Conservation (phyloP, 345 rosid species). For the Aurinia saxatilis region DNA sequence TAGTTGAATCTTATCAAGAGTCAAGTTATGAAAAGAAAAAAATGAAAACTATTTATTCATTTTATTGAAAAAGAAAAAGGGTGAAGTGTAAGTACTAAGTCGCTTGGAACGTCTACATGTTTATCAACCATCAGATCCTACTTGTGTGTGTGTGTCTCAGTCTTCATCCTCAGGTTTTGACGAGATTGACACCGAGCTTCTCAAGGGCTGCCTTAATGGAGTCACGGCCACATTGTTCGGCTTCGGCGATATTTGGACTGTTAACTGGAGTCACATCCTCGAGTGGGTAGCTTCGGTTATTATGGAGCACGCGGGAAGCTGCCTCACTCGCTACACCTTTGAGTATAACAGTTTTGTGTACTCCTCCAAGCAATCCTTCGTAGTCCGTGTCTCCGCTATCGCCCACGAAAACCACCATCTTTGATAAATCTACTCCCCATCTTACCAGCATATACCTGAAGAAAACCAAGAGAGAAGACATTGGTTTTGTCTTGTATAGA, state of each 20-base stretch:
- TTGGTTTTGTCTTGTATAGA: not conserved
- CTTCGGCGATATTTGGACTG: slow-evolving; percentile 33
- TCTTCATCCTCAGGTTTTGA: not conserved
- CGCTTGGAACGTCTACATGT: not conserved
- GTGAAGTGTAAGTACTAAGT: not conserved
- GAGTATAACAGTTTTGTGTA: slow-evolving; percentile 45
- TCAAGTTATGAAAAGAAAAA: too few relatives aligned
- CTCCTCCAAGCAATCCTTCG: slow-evolving; percentile 60
- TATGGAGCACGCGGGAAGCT: slow-evolving; percentile 36
- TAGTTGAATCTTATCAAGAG: too few relatives aligned
- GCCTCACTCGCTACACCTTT: slow-evolving; percentile 38
- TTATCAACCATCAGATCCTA: not conserved
- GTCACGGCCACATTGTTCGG: slow-evolving; percentile 23
- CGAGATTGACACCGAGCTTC: slow-evolving; percentile 30
- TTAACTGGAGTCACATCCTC: slow-evolving; percentile 48
- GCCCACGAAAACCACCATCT: slow-evolving; percentile 48
- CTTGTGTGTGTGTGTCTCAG: not conserved
- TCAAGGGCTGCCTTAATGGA: slow-evolving; percentile 36
- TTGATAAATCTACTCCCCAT: slow-evolving; percentile 54
- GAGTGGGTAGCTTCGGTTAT: slow-evolving; percentile 51
- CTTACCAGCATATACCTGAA: slow-evolving; percentile 57
- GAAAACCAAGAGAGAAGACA: not conserved
- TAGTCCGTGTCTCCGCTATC: slow-evolving; percentile 66
- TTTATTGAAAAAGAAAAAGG: too few relatives aligned
- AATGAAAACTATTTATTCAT: too few relatives aligned